phyloP scores from a whole-genome alignment of 148 eudicot genomes.

The Chenopodium quinoa region DNA sequence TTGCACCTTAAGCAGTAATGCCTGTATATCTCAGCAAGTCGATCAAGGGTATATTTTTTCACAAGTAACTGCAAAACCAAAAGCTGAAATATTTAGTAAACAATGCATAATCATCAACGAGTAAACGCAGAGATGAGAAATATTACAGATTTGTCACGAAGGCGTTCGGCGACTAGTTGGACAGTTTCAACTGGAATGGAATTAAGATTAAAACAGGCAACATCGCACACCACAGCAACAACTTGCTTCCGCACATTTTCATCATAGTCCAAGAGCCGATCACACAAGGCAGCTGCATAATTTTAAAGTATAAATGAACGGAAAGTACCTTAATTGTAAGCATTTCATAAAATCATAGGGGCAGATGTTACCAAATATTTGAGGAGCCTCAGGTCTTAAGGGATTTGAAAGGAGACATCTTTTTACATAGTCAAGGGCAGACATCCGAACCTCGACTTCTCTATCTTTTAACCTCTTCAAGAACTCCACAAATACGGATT shows the following conservation, averaged over 20 bases:
- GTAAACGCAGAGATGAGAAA: neutral
- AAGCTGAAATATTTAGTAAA: slow-evolving; percentile 17
- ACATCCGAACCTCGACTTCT: slow-evolving; percentile 76
- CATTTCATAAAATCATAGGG: slow-evolving; percentile 6
- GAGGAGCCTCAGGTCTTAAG: slow-evolving; percentile 68
- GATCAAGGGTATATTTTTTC: slow-evolving; percentile 83
- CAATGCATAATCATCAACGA: slow-evolving; percentile 11
- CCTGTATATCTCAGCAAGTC: slow-evolving; percentile 79
- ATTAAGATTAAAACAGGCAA: slow-evolving; percentile 59
- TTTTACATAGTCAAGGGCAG: slow-evolving; percentile 77
- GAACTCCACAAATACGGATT: slow-evolving; percentile 78
- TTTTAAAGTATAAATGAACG: slow-evolving; percentile 9
- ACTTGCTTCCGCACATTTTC: slow-evolving; percentile 93
- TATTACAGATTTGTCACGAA: slow-evolving; percentile 90
- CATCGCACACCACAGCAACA: slow-evolving; percentile 85
- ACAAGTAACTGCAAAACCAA: slow-evolving; percentile 65
- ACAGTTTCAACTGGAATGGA: slow-evolving; percentile 70
- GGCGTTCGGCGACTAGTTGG: slow-evolving; percentile 87
- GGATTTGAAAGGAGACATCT: slow-evolving; percentile 75
- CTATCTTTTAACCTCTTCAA: slow-evolving; percentile 89
- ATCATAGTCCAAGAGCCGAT: slow-evolving; percentile 94
- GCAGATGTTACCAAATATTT: slow-evolving; percentile 66
- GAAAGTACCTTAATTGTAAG: slow-evolving; percentile 3
- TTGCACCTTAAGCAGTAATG: slow-evolving; percentile 50
- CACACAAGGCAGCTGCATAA: slow-evolving; percentile 73